phyloP scores from a whole-genome alignment of 768 basidiomycete genomes.

The Leccinum disarticulatum region DNA sequence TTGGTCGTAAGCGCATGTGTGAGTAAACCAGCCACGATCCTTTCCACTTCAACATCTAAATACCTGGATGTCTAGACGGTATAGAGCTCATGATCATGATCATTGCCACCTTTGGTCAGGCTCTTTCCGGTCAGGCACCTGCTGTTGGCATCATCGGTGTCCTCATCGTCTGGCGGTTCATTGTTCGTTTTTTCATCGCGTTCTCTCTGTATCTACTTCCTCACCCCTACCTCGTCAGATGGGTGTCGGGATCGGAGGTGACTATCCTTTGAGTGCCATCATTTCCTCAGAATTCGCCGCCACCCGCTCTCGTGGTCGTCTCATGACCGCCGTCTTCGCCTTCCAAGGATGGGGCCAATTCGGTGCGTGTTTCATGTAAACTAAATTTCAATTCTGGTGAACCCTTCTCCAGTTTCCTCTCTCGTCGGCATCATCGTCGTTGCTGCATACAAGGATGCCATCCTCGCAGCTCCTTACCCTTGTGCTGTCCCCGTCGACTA shows the following conservation, averaged over 20 bases:
- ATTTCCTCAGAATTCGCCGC: constrained; percentile 90
- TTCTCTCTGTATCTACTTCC: neutral
- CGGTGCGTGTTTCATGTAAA: constrained; percentile 38
- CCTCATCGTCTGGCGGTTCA: constrained; percentile 81
- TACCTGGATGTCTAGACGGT: constrained; percentile 37
- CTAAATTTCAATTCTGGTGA: neutral
- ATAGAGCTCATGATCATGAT: constrained; percentile 77
- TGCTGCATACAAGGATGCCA: constrained; percentile 62
- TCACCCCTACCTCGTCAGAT: constrained; percentile 37
- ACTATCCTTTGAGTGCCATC: constrained; percentile 83
- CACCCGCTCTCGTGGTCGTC: constrained; percentile 71
- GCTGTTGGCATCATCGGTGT: constrained; percentile 73
- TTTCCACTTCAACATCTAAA: neutral
- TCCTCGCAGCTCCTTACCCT: constrained; percentile 44
- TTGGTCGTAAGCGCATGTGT: constrained; percentile 84
- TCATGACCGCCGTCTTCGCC: constrained; percentile 90
- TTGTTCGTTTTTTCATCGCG: constrained; percentile 38
- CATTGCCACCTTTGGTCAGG: constrained; percentile 75
- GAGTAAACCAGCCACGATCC: constrained; percentile 26
- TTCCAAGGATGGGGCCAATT: constrained; percentile 88
- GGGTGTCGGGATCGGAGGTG: constrained; percentile 86
- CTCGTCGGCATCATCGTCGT: constrained; percentile 65
- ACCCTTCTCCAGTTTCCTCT: constrained; percentile 49
- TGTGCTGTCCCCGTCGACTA: constrained; percentile 59
- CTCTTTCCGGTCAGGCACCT: constrained; percentile 65